A percentile compares a stretch with the other conserved stretches of the same genome.
Evolutionary conservation across 78 protist genomes (phyloP).

Genomic region (Guillardia theta): DNA sequence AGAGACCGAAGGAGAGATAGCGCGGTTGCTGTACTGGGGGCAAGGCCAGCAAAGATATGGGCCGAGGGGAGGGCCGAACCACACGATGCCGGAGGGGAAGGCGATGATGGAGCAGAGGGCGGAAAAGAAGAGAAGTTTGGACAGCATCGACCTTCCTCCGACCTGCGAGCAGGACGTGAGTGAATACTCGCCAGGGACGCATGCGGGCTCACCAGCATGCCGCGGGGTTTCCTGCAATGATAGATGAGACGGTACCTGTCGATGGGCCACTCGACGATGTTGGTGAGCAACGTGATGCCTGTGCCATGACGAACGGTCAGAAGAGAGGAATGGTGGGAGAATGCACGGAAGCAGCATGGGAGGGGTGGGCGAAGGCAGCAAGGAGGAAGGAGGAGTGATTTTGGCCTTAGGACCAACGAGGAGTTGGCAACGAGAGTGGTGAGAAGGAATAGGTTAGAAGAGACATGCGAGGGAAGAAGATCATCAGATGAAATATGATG

Average conservation of each 20-base stretch:
- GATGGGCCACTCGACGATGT: not conserved
- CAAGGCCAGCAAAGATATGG: not conserved
- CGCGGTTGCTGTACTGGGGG: constrained; percentile 16
- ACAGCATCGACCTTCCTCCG: not conserved
- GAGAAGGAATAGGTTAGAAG: not conserved
- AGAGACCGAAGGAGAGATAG: too few relatives aligned
- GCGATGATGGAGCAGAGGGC: not conserved
- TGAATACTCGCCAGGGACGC: not conserved
- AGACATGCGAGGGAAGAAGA: not conserved
- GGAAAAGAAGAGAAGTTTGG: not conserved
- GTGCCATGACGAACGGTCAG: not conserved
- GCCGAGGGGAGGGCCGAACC: not conserved
- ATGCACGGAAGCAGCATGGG: not conserved
- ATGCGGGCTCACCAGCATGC: not conserved
- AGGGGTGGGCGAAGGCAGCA: not conserved
- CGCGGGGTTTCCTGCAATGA: not conserved
- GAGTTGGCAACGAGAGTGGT: too few relatives aligned
- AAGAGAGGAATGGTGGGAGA: not conserved
- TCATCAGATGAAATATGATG: not conserved
- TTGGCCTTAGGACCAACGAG: not conserved
- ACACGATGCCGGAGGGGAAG: not conserved
- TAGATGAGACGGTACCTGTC: constrained; percentile 2
- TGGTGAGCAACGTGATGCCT: not conserved
- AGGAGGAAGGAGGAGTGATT: not conserved
- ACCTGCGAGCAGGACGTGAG: not conserved